These are phyloP conservation scores for Scorias spongiosa DNA, from an alignment of 2,329 filamentous ascomycete genomes.

Conservation along the genomic window DNA sequence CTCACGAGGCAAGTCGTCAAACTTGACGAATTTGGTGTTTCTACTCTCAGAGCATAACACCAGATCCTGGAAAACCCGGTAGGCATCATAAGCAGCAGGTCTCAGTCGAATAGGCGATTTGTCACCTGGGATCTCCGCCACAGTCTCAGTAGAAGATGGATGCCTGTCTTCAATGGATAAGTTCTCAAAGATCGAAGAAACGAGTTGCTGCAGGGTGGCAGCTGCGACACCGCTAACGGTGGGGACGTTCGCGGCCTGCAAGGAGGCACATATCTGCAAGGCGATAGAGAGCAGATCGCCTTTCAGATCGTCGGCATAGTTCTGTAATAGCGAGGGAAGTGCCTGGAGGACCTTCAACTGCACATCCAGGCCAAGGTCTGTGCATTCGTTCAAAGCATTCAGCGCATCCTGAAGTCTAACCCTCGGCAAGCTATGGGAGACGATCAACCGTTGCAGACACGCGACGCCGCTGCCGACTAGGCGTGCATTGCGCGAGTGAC, in stretches of 20 bases:
- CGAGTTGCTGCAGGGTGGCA: conserved; percentile 87
- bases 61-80: conserved; percentile 76
- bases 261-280: conserved; percentile 77
- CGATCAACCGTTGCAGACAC: conserved; percentile 76
- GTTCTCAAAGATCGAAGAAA: conserved; percentile 87
- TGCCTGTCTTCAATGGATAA: conserved; percentile 67
- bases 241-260: conserved; percentile 82
- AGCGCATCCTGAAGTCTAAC: conserved; percentile 73
- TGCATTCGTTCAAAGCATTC: conserved; percentile 73
- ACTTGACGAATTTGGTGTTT: conserved; percentile 65
- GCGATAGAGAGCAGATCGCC: conserved; percentile 68
- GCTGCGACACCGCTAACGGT: conserved; percentile 93
- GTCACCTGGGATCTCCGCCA: conserved; percentile 52
- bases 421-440: conserved; percentile 63
- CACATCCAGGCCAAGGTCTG: conserved; percentile 60
- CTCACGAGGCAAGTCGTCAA: conserved; percentile 61
- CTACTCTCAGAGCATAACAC: conserved; percentile 78
- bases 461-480: conserved; percentile 77
- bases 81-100: conserved; percentile 71
- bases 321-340: conserved; percentile 74
- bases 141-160: conserved; percentile 32
- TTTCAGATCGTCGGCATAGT: conserved; percentile 68
- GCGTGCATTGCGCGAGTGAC: conserved; percentile 76
- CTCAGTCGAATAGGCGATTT: conserved; percentile 52
- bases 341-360: conserved; percentile 94